These are phyloP conservation scores for Pyracantha coccinea DNA, from an alignment of 331 rosid species.

Conservation along the genomic window DNA sequence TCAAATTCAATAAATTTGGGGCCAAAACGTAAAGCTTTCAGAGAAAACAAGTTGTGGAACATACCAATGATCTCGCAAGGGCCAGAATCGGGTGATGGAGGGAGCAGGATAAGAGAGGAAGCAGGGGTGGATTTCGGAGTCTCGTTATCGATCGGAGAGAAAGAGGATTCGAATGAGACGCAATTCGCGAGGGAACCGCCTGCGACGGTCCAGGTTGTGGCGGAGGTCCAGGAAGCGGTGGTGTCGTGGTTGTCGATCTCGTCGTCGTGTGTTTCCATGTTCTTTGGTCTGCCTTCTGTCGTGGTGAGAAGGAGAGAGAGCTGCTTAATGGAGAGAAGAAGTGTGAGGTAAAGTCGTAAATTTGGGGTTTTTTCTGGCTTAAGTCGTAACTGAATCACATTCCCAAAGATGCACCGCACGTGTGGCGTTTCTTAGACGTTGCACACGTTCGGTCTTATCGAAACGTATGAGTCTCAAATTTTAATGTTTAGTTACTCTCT, in stretches of 20 bases:
- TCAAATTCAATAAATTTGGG: not conserved
- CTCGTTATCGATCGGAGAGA: conserved; percentile 22
- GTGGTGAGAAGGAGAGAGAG: not conserved
- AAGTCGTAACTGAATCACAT: not conserved
- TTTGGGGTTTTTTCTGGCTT: not conserved
- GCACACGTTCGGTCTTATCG: too few relatives aligned
- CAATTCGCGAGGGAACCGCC: conserved; percentile 37
- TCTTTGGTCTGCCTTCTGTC: not conserved
- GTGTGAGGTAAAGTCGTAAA: not conserved
- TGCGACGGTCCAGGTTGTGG: conserved; percentile 47
- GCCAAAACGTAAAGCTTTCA: not conserved
- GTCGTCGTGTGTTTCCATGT: conserved; percentile 25
- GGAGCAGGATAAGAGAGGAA: conserved; percentile 42
- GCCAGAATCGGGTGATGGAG: conserved; percentile 44
- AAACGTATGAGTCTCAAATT: too few relatives aligned
- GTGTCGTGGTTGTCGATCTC: not conserved
- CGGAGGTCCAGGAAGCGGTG: conserved; percentile 20
- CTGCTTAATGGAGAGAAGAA: not conserved
- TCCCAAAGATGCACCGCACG: not conserved
- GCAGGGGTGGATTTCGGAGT: conserved; percentile 11
- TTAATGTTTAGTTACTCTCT: too few relatives aligned
- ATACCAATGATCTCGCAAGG: conserved; percentile 82
- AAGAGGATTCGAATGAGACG: conserved; percentile 51
- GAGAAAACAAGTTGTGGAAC: conserved; percentile 1
- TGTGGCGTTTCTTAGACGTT: not conserved